Base-by-base conservation (phyloP, 208 protist genomes). In the Sergeia podlipaevii region DNA sequence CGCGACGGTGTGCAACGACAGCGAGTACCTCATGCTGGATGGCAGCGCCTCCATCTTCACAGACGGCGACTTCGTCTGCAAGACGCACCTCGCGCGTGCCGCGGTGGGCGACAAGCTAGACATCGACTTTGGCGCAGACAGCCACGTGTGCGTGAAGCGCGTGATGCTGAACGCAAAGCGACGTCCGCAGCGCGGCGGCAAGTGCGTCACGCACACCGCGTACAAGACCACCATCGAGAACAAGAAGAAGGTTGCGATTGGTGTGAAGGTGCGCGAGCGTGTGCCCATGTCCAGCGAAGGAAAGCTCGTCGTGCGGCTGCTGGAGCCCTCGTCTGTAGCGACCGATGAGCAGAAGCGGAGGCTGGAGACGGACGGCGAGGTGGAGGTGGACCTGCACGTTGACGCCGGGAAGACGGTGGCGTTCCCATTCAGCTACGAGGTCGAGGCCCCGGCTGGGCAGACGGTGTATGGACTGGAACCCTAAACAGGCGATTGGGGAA, bases 211-310 rank as follows among this genome's bases (percentile, higher is more conserved):
- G 1, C 15, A 47, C 2, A 64, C 48, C 39, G 17, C 10, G 1
- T 74, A 74, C 52, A 28, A 15, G 21, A 67, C 60, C 1, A 56
- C 42, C 0, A 32, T 74, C 18, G 30, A 15, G 32, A 74, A 74
- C 45, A 58, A 54, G 7, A 38, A 29, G 30, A 4, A 41, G 4
- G 67, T 50, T 18, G 23, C 44, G 4, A 39, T 74, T 26, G 44
- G 26, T 7, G 45, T 74, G 13, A 49, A 33, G 23, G 1, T 74
- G 30, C 20, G 23, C 28, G 67, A 74, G 41, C 41, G 36, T 17
- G 48, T 69, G 20, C 67, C 67, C 13, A 74, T 60, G 34, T 69
- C 67, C 18, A 45, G 63, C 38, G 52, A 63, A n/a, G 1, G 62
- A 32, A 45, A 64, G 26, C 67, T 74, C 20, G 33, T 54, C 4